Evolutionary conservation across 2,329 filamentous ascomycete species (phyloP), one percentile per base, ranked within the genome.

Genomic region (Phaeosphaeria sp.): DNA sequence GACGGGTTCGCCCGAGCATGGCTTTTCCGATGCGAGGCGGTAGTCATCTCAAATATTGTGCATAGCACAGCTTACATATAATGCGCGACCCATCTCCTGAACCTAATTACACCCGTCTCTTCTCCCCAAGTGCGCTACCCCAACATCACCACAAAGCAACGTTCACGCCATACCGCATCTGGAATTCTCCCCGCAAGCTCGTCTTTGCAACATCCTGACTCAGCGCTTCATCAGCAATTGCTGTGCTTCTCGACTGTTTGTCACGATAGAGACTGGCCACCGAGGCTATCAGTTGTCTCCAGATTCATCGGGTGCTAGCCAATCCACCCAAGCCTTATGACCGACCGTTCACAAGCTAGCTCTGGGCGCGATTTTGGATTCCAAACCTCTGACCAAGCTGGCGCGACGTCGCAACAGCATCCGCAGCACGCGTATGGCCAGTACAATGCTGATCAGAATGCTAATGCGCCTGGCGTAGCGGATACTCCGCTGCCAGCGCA

Each of bases 381-480:
- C 64, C 69, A 64, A 69, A 71, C 65, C 66, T 68, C 68, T 72
- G 73, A 74, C 68, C 72, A 74, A 68, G 63, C 72, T 53, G 46
- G 59, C 36, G 64, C 52, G 56, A 57, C 53, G 52, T 59, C 64
- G 46, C 68, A 60, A 50, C 64, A 64, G 41, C 63, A 64, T 54
- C 30, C 60, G 49, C 61, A 62, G 3, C 65, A 63, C 39, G 27
- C 55, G 25, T 67, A 67, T 61, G 62, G 65, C 25, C 65, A 58
- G 56, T 70, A 71, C 63, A 58, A 73, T 68, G 68, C 64, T 25
- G 64, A 71, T 50, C 64, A 58, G 53, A 56, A 62, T 59, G 56
- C 68, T 60, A 71, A 68, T 60, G 63, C 58, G 49, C 53, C 55
- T 30, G 52, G 46, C 47, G 64, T 62, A 46, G 55, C 71, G 51